Percentiles rank a stretch among this genome's conserved stretches.
Conservation (phyloP, 2,329 filamentous ascomycete genomes). For the Neopestalotiopsis clavispora region DNA sequence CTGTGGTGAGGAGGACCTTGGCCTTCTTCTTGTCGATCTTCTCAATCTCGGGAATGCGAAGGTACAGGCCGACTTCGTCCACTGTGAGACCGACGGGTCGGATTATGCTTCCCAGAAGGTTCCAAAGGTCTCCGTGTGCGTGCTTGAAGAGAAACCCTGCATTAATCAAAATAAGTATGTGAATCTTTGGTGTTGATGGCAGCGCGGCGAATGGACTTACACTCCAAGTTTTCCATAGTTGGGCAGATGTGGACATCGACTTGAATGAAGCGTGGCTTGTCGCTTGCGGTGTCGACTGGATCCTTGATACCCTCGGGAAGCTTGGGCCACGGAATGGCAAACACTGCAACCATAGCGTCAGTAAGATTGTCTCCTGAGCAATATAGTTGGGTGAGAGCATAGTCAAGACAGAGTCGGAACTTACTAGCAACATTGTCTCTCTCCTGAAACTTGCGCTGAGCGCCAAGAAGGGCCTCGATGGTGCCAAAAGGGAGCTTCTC, state of each 20-base stretch:
- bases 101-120: slow-evolving; percentile 66
- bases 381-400: background rate
- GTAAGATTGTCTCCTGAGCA: background rate
- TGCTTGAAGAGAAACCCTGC: slow-evolving; percentile 65
- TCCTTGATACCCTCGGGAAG: slow-evolving; percentile 10
- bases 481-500: slow-evolving; percentile 25
- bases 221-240: slow-evolving; percentile 51
- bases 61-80: slow-evolving; percentile 65
- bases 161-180: background rate
- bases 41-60: slow-evolving; percentile 74
- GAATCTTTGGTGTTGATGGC: background rate
- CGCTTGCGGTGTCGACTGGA: slow-evolving; percentile 19
- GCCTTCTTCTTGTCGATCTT: slow-evolving; percentile 57
- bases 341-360: slow-evolving; percentile 36
- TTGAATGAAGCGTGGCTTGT: slow-evolving; percentile 58
- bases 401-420: background rate
- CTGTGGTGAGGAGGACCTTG: slow-evolving; percentile 63
- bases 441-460: slow-evolving; percentile 42
- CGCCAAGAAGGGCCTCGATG: slow-evolving; percentile 49
- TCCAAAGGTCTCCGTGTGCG: slow-evolving; percentile 75
- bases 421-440: slow-evolving; percentile 20
- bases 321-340: slow-evolving; percentile 62
- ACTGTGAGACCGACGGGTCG: slow-evolving; percentile 69
- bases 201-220: slow-evolving; percentile 35
- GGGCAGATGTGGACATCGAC: slow-evolving; percentile 68